A percentile compares a stretch with the other conserved stretches of the same genome.
These are phyloP conservation scores for Leptomonas seymouri DNA, from an alignment of 208 protist species.

Conservation along the genomic window DNA sequence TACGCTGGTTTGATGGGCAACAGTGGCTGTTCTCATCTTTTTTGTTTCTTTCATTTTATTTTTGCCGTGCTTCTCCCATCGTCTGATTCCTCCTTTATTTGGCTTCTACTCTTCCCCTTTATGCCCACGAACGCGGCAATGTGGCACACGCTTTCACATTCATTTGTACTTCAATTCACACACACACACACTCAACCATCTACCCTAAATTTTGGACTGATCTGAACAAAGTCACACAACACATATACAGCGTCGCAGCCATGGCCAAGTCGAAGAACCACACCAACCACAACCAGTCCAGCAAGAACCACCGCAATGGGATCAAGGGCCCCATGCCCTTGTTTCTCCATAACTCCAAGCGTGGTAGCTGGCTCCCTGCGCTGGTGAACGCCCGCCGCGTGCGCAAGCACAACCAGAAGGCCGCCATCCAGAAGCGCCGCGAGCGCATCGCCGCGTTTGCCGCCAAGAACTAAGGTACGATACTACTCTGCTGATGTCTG, in stretches of 20 bases:
- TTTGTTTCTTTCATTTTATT: too few relatives aligned
- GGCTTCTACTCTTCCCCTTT: too few relatives aligned
- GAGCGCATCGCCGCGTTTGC: conserved; percentile 68
- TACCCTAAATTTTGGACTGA: background rate
- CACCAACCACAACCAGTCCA: conserved; percentile 94
- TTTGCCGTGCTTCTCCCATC: too few relatives aligned
- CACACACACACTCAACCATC: conserved; percentile 4
- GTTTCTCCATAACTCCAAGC: conserved; percentile 79
- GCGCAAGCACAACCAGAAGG: conserved; percentile 91
- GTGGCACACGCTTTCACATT: background rate
- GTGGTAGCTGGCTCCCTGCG: conserved; percentile 79
- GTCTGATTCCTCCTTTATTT: too few relatives aligned
- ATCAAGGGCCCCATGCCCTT: conserved; percentile 83
- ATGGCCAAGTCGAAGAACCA: conserved; percentile 96
- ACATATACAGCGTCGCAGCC: conserved; percentile 24
- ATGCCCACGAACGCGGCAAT: too few relatives aligned
- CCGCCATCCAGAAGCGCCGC: conserved; percentile 72
- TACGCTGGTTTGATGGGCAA: too few relatives aligned
- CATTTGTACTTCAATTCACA: background rate
- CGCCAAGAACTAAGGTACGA: conserved; percentile 36
- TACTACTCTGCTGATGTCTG: background rate
- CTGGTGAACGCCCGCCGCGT: conserved; percentile 84
- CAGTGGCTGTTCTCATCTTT: too few relatives aligned
- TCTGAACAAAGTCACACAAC: conserved; percentile 15
- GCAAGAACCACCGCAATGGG: conserved; percentile 93